Evolutionary conservation across 2,329 filamentous ascomycete species (phyloP), one percentile per base, ranked within the genome.

Genomic region (Phialophora tarda): DNA sequence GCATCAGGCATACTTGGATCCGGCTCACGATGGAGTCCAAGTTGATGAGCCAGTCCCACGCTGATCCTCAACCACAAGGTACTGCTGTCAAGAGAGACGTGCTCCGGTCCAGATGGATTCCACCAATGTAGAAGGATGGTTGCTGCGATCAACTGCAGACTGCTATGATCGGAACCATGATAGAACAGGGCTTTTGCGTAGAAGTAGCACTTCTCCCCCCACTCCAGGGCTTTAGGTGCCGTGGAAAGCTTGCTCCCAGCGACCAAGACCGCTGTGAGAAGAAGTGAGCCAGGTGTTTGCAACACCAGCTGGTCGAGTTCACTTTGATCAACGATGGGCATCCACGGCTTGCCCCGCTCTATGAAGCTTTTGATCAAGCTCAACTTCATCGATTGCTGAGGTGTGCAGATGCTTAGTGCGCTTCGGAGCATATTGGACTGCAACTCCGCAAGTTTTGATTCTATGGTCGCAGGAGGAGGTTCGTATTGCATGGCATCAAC

Each of bases 31-130:
- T 81, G 80, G 14, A 82, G 71, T 2, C 80, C 79, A 62, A 81
- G 74, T 62, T 81, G 80, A 71, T 81, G 79, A 2, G 79, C 79
- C 32, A 82, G 69, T 1, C 78, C 79, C 23, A 79, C 76, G 44
- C 78, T 78, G 32, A 81, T 77, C 24, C 78, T 75, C 38, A 79
- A 72, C 80, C 80, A 82, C 64, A 82, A 81, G 8, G 77, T 76
- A 60, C 79, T 81, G 0, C 78, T 81, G 64, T 82, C 78, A 6
- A 79, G 74, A 11, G 78, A 81, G 17, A 77, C 73, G 61, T 76
- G 74, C 60, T 77, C 76, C 1, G 75, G 76, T 0, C 75, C 75
- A 60, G 75, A 74, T 0, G 75, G 68, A 32, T 68, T 70, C 63
- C 56, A 62, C 66, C 68, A 69, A 30, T 69, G 68, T 30, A 68